Base-by-base conservation (phyloP, 78 protist genomes). In the Trichosphaerium sp. region DNA sequence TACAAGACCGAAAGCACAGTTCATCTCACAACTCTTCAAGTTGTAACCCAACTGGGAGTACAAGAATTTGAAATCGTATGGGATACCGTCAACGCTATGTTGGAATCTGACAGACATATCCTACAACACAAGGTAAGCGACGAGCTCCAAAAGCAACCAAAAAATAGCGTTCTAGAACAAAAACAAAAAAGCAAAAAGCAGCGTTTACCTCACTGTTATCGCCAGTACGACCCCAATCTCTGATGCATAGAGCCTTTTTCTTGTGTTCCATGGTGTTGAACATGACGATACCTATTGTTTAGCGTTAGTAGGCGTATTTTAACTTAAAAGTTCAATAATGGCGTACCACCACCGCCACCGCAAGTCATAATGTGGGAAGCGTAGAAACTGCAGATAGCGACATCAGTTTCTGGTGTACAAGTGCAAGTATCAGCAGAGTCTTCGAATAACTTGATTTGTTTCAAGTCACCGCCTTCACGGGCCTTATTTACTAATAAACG, bases 181-280 rank as follows among this genome's bases (percentile, higher is more conserved):
- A n/a, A n/a, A n/a, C n/a, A n/a, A n/a, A n/a, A n/a, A n/a, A n/a
- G n/a, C n/a, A n/a, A n/a, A n/a, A n/a, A n/a, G n/a, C n/a, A n/a
- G n/a, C n/a, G n/a, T n/a, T n/a, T n/a, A n/a, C n/a, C 51, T 61
- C 66, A 11, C 37, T 14, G 66, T 61, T 61, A 49, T 61, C 15
- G 23, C 66, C 66, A 11, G 41, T 40, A 15, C 66, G 66, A 29
- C 66, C 66, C 66, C 66, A 61, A 49, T 61, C 66, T 10, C 66
- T 41, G 66, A n/a, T 41, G 59, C 35, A 41, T 25, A 61, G 43
- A 18, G 66, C 66, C 18, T 10, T 11, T n/a, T 11, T 11, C 51
- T 8, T 15, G 38, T 61, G 66, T 15, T 11, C n/a, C 51, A 12
- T 18, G 37, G 7, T 8, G 66, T 61, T 61, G n/a, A 29, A 7